Evolutionary conservation across 192 early-diverging fungal genomes (phyloP).

Genomic region (Backusella australiensis): DNA sequence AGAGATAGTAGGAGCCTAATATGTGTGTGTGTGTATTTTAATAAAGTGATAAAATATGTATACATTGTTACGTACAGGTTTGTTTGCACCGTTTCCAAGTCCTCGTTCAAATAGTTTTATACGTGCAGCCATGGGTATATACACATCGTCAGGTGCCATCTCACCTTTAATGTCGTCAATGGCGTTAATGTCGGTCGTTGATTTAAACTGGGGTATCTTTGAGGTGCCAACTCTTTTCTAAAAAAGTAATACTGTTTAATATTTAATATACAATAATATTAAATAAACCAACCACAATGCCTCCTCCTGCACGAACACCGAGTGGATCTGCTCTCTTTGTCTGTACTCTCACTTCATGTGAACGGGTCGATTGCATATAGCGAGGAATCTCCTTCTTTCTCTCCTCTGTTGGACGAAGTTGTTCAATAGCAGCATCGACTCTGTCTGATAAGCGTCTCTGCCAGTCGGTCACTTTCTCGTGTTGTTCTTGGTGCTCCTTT

Average conservation of each 20-base stretch:
- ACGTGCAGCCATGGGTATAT: slow-evolving; percentile 22
- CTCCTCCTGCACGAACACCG: not conserved
- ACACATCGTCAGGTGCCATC: slow-evolving; percentile 11
- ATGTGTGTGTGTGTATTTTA: not conserved
- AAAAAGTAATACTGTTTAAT: not conserved
- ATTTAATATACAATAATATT: too few species aligned
- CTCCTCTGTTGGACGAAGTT: not conserved
- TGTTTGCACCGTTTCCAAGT: slow-evolving; percentile 17
- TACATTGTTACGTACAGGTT: not conserved
- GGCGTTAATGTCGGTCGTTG: slow-evolving; percentile 15
- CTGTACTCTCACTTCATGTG: not conserved
- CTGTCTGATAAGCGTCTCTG: not conserved
- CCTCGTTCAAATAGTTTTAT: slow-evolving; percentile 27
- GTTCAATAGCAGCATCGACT: not conserved
- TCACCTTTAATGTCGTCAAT: slow-evolving; percentile 18
- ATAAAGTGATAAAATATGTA: not conserved
- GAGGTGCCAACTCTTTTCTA: slow-evolving; percentile 11
- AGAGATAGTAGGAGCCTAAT: not conserved
- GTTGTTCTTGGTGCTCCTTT: not conserved
- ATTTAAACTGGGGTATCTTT: slow-evolving; percentile 13
- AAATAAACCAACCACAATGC: not conserved
- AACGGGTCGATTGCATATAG: slow-evolving; percentile 5
- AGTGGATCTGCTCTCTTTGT: not conserved
- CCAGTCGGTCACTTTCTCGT: not conserved
- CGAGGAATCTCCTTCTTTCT: not conserved